Base-by-base conservation (phyloP, 768 basidiomycete species). In the Lentinula lateritia region DNA sequence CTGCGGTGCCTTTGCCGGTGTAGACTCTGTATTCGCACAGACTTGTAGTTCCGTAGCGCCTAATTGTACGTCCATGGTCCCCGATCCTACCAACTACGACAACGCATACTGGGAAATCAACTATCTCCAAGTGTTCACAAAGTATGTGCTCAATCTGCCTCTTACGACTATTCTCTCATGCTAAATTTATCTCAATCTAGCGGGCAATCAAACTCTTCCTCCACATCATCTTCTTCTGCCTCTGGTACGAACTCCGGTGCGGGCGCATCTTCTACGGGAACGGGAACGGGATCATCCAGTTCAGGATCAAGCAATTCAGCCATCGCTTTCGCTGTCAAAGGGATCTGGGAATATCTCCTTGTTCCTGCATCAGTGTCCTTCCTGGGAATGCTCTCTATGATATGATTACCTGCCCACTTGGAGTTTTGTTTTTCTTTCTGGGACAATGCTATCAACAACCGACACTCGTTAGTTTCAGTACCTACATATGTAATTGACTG, bases 91-190 rank as follows among this genome's bases (percentile, higher is more conserved):
- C 16, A 74, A 74, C 64, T 77, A 73, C 66, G 68, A 70, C 63
- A 66, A 65, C 42, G 75, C 75, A 8, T 74, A 74, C 66, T 81
- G 78, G 62, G 78, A 79, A 63, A 73, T 81, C 67, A 71, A 74
- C 55, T 76, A 72, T 41, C 65, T 81, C 52, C 74, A 73, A 34
- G 68, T 78, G 5, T 80, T 61, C 39, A 23, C 55, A 16, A 39
- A 54, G 53, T 54, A 39, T 20, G 53, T 43, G 8, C 28, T 23
- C 28, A 4, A 28, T 18, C n/a, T 18, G 6, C 13, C n/a, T 41
- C 15, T 34, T 56, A 18, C 12, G 1, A 16, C 15, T 16, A 20
- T 28, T 28, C 28, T 23, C 13, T 42, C 12, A 10, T 8, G 20
- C 38, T 56, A 20, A 43, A 41, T 18, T 43, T 43, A 9, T 12